Evolutionary conservation across 2,329 filamentous ascomycete species (phyloP), one percentile per base, ranked within the genome.

Genomic region (Albifimbria verrucaria): DNA sequence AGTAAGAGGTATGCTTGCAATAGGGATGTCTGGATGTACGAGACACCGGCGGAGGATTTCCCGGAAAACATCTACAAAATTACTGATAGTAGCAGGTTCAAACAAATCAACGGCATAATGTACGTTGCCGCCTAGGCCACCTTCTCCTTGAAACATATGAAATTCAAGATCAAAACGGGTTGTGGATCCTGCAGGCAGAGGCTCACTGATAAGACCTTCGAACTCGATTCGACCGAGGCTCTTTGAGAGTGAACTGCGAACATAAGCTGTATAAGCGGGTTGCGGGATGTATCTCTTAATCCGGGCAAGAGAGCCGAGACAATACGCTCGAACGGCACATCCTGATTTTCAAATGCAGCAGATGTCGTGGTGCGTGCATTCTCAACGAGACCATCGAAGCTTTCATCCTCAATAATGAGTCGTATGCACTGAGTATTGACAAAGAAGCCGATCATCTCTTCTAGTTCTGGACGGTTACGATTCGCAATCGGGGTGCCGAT

Each of bases 391-490:
- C 25, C 48, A 1, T 52, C 42, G n/a, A 65, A 65, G 0, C 53
- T 54, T 4, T 57, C 49, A 1, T 56, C 36, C 6, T 56, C 49
- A 9, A 66, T 15, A 2, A 20, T 47, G 39, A 65, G 50, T 18
- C 62, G 53, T 21, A 66, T 57, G 12, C 62, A 63, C 41, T 66
- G 65, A 0, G 56, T 53, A 24, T 64, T 65, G 48, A 64, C 64
- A n/a, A 65, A 65, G 54, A 62, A 62, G 1, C 61, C 64, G 7
- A 65, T 57, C 0, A 62, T 57, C 7, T 59, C 49, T 25, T 60
- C 50, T 1, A 61, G 3, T 9, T 63, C 62, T 11, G 45, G 44
- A 1, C 54, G 36, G 9, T 61, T 50, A 0, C 62, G 57, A 11
- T 61, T 63, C 1, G 61, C 57, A 3, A 57, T 61, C 0, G 55